A percentile compares a stretch with the other conserved stretches of the same genome.
These are phyloP conservation scores for Trichoderma lentiforme DNA, from an alignment of 2,329 filamentous ascomycete species.

Conservation along the genomic window DNA sequence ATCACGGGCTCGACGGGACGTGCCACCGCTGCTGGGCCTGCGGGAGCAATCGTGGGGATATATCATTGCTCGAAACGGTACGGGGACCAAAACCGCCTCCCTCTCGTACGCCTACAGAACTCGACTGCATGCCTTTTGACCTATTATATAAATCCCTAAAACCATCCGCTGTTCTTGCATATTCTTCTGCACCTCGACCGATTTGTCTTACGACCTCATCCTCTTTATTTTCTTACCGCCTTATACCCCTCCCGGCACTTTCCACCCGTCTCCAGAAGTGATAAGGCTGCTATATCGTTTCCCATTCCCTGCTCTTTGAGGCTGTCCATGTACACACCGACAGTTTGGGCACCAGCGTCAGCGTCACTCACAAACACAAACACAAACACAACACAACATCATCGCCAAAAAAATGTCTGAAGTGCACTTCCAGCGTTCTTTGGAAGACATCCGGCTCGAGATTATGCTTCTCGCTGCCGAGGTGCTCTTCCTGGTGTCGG, in stretches of 20 bases:
- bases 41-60: not conserved
- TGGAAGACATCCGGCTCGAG: slow-evolving; percentile 33
- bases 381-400: slow-evolving; percentile 3
- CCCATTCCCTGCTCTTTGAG: slow-evolving; percentile 1
- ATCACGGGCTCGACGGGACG: slow-evolving; percentile 2
- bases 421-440: slow-evolving; percentile 21
- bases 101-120: not conserved
- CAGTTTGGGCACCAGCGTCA: slow-evolving; percentile 4
- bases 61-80: not conserved
- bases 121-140: not conserved
- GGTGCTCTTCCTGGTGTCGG: slow-evolving; percentile 32
- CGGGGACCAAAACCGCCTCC: not conserved
- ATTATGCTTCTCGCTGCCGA: slow-evolving; percentile 34
- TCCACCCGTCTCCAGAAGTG: not conserved
- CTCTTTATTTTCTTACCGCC: slow-evolving; percentile 17
- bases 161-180: not conserved
- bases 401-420: slow-evolving; percentile 24
- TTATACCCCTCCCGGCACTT: slow-evolving; percentile 10
- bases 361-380: not conserved
- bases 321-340: slow-evolving; percentile 13
- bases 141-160: not conserved
- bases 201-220: slow-evolving; percentile 2
- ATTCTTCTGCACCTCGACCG: slow-evolving; percentile 2
- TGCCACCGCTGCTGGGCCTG: not conserved
- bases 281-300: not conserved